phyloP scores from a whole-genome alignment of 2,329 filamentous ascomycete species.

The Penicillium sp. region DNA sequence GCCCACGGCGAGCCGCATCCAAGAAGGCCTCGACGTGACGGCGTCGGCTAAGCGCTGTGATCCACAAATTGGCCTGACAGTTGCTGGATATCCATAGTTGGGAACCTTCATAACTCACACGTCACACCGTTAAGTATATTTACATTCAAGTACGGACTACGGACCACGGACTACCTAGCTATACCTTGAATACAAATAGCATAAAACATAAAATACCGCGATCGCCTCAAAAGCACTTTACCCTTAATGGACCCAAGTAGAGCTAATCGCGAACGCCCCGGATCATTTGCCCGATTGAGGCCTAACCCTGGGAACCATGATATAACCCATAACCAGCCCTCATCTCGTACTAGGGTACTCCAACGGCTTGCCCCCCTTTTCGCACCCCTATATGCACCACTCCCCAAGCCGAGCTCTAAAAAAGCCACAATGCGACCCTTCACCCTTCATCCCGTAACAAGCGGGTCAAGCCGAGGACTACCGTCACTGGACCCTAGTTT shows the following conservation, averaged over 20 bases:
- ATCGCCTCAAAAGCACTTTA: not conserved
- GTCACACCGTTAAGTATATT: not conserved
- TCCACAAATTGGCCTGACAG: not conserved
- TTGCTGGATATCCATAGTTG: not conserved
- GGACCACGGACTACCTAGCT: not conserved
- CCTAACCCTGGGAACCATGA: not conserved
- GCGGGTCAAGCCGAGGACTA: not conserved
- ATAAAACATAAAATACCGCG: too few species aligned
- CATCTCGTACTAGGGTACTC: not conserved
- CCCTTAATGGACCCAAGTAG: not conserved
- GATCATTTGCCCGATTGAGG: not conserved
- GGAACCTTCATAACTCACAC: not conserved
- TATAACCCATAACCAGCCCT: not conserved
- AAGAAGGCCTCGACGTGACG: not conserved
- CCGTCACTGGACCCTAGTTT: slow-evolving; percentile 2
- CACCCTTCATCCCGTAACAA: not conserved
- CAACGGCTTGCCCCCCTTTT: not conserved
- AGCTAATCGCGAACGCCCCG: not conserved
- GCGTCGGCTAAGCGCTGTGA: not conserved
- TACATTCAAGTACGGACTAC: not conserved
- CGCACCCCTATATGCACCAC: not conserved
- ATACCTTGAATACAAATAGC: not conserved
- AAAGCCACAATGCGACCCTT: not conserved
- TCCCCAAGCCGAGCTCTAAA: not conserved
- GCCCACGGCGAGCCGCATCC: not conserved